Conservation (phyloP, 768 basidiomycete genomes). For the Boletus reticuloceps region DNA sequence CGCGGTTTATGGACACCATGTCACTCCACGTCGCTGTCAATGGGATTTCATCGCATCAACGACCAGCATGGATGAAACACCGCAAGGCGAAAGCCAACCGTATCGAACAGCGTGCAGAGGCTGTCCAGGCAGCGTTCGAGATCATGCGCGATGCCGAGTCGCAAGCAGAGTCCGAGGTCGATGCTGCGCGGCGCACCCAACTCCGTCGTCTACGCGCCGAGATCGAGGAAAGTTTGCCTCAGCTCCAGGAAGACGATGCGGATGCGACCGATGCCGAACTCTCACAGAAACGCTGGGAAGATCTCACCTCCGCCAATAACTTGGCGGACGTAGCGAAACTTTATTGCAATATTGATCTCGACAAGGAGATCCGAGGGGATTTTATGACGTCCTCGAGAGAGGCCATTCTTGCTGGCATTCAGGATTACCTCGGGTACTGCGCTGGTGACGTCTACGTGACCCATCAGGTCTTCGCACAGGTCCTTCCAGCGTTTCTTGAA, state of each 20-base stretch:
- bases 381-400: slow-evolving; percentile 68
- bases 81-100: slow-evolving; percentile 65
- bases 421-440: slow-evolving; percentile 82
- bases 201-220: slow-evolving; percentile 39
- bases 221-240: slow-evolving; percentile 41
- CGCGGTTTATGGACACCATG: slow-evolving; percentile 92
- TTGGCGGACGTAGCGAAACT: no score
- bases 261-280: slow-evolving; percentile 45
- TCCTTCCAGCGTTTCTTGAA: slow-evolving; percentile 76
- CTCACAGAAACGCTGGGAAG: no score
- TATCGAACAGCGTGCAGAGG: slow-evolving; percentile 57
- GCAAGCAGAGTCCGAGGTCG: slow-evolving; percentile 38
- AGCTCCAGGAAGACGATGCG: slow-evolving; percentile 32
- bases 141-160: slow-evolving; percentile 44
- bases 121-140: slow-evolving; percentile 56
- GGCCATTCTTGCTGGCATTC: slow-evolving; percentile 60
- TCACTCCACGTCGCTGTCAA: slow-evolving; percentile 89
- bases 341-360: slow-evolving; percentile 63
- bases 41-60: slow-evolving; percentile 92
- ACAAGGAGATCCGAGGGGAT: slow-evolving; percentile 76
- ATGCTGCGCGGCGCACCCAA: slow-evolving; percentile 35
- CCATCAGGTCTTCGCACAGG: slow-evolving; percentile 71
- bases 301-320: no score
- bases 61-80: slow-evolving; percentile 89
- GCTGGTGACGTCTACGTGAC: slow-evolving; percentile 83